Conservation (phyloP, 202 grass and related monocot genomes). For the Alloteropsis angusta region DNA sequence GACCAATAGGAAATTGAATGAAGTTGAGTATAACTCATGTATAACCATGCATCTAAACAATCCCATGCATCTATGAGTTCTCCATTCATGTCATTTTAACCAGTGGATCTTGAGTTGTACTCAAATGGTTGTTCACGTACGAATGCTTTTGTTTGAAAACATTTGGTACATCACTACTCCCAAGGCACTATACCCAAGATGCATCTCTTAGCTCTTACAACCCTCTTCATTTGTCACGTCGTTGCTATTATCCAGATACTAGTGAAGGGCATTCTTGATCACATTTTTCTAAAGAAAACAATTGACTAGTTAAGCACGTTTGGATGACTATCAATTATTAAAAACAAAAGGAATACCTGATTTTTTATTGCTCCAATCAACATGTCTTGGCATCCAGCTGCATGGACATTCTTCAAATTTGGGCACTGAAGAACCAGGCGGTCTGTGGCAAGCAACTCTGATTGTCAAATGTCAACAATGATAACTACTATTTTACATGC, state of each 20-base stretch:
- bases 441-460: constrained; percentile 45
- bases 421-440: constrained; percentile 81
- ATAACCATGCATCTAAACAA: not conserved
- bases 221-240: not conserved
- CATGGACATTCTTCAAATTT: constrained; percentile 81
- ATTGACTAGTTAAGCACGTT: not conserved
- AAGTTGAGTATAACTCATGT: no score
- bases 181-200: not conserved
- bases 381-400: constrained; percentile 88
- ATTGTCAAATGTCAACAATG: not conserved
- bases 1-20: not conserved
- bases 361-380: constrained; percentile 91
- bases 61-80: not conserved
- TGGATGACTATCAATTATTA: not conserved
- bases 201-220: not conserved
- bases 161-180: not conserved
- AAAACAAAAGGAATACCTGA: constrained; percentile 44
- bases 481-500: not conserved
- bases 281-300: not conserved
- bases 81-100: not conserved
- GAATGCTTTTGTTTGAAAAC: not conserved
- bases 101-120: not conserved
- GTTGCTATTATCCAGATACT: not conserved
- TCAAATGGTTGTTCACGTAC: not conserved
- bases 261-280: not conserved